Evolutionary conservation across 352 stramenopile genomes (phyloP).

Genomic region (Aphanomyces euteiches): DNA sequence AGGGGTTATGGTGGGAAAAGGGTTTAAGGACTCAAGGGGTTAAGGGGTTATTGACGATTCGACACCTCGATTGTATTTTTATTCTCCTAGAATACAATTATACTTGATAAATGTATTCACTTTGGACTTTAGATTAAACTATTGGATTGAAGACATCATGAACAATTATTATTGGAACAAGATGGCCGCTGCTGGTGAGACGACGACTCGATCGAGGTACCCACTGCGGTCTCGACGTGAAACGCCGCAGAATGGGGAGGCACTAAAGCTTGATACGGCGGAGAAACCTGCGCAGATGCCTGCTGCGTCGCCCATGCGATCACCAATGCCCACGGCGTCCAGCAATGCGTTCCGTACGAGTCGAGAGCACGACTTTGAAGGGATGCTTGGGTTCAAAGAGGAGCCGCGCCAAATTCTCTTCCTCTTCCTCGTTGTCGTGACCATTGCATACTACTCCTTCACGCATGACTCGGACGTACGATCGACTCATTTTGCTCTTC

Average conservation of each 20-base stretch:
- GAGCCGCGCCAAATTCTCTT: constrained; percentile 76
- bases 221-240: constrained; percentile 22
- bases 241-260: background rate
- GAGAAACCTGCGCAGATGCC: background rate
- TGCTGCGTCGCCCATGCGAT: background rate
- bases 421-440: constrained; percentile 48
- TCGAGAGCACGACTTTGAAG: constrained; percentile 53
- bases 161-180: background rate
- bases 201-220: constrained; percentile 3
- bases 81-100: too few relatives aligned
- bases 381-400: constrained; percentile 70
- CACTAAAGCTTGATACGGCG: constrained; percentile 12
- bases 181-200: background rate
- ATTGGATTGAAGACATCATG: background rate
- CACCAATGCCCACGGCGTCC: constrained; percentile 1
- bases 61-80: too few relatives aligned
- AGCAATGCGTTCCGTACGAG: constrained; percentile 61
- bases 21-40: too few relatives aligned
- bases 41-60: too few relatives aligned
- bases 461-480: constrained; percentile 63
- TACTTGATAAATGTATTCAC: background rate
- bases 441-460: constrained; percentile 80
- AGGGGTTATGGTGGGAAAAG: too few relatives aligned
- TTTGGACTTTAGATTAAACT: background rate
- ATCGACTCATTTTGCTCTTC: background rate